Evolutionary conservation across 345 rosid species (phyloP).

Genomic region (Angophora floribunda): DNA sequence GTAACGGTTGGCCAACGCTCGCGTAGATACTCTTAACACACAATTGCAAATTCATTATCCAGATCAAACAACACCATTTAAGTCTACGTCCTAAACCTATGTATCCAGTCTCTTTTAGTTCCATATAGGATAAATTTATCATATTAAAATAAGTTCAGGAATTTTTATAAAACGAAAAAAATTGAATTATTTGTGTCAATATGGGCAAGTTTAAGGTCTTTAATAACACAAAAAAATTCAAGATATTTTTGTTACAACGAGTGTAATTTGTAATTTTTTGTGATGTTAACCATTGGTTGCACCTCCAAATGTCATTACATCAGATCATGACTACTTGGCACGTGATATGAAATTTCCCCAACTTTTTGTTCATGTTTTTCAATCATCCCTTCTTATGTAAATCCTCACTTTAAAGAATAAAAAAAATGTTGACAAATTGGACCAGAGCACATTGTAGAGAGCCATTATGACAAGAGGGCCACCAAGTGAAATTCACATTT

Average conservation of each 20-base stretch:
- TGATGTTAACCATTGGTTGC: background rate
- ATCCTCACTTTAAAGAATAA: background rate
- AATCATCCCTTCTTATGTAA: background rate
- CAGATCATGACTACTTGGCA: background rate
- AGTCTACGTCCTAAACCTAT: background rate
- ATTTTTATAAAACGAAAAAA: too few species aligned
- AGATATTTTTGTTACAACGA: rapidly evolving
- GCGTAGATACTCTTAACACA: background rate
- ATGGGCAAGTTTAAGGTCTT: too few species aligned
- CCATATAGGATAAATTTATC: too few species aligned
- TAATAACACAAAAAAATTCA: too few species aligned
- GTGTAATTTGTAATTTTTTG: too few species aligned
- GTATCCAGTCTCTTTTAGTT: background rate
- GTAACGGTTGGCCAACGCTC: background rate
- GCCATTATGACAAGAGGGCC: background rate
- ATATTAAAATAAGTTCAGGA: background rate
- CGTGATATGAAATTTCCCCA: background rate
- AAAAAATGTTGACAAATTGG: background rate
- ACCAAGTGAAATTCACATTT: background rate
- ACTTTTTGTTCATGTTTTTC: background rate
- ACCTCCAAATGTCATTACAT: background rate
- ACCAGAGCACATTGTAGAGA: background rate
- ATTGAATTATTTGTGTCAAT: background rate
- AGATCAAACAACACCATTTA: background rate
- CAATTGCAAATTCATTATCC: background rate